Evolutionary conservation across 2,329 filamentous ascomycete species (phyloP).

Genomic region (Seiridium unicorne): DNA sequence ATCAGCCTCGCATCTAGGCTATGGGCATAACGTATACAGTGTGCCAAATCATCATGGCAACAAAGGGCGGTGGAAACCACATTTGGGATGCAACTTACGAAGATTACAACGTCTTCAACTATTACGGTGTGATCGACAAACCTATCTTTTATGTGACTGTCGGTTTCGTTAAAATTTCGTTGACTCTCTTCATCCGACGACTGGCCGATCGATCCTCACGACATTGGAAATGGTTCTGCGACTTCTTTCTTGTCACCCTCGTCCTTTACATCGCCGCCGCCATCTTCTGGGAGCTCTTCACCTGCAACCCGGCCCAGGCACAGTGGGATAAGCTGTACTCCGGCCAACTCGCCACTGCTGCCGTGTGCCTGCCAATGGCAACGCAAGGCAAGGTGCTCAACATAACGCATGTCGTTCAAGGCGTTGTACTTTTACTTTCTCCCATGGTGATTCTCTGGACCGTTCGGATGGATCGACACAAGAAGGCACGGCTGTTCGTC

Average conservation of each 20-base stretch:
- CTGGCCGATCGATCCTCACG: slow-evolving; percentile 27
- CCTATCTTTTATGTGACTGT: slow-evolving; percentile 26
- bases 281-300: slow-evolving; percentile 27
- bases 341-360: slow-evolving; percentile 16
- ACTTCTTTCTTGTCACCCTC: slow-evolving; percentile 27
- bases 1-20: background rate
- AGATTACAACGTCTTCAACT: slow-evolving; percentile 25
- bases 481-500: slow-evolving; percentile 28
- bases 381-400: slow-evolving; percentile 20
- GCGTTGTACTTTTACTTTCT: slow-evolving; percentile 28
- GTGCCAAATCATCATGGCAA: slow-evolving; percentile 22
- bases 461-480: slow-evolving; percentile 25
- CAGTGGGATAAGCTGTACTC: slow-evolving; percentile 24
- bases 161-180: slow-evolving; percentile 34
- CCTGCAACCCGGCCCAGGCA: slow-evolving; percentile 22
- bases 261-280: slow-evolving; percentile 25
- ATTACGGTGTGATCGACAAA: slow-evolving; percentile 19
- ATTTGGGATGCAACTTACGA: slow-evolving; percentile 31
- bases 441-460: slow-evolving; percentile 34
- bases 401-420: slow-evolving; percentile 31
- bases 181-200: slow-evolving; percentile 33
- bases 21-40: slow-evolving; percentile 25
- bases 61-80: slow-evolving; percentile 22
- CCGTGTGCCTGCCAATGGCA: slow-evolving; percentile 17
- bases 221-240: slow-evolving; percentile 27